These are phyloP conservation scores for Tothia fuscella DNA, from an alignment of 2,329 filamentous ascomycete species.

Conservation along the genomic window DNA sequence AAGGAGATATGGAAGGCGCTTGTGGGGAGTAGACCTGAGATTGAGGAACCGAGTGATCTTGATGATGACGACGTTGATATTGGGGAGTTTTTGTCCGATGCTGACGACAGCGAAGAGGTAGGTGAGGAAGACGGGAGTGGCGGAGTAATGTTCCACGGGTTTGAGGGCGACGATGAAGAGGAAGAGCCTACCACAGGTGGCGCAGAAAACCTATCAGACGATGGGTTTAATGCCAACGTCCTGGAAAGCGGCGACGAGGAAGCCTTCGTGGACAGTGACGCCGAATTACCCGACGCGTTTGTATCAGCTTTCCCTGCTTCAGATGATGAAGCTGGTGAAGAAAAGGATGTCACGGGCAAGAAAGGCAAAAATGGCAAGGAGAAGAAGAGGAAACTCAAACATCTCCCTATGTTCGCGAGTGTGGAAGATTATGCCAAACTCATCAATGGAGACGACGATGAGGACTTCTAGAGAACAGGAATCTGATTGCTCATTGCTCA, in stretches of 20 bases:
- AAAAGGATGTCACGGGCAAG: constrained; percentile 23
- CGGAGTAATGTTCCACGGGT: constrained; percentile 33
- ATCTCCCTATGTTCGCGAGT: constrained; percentile 83
- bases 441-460: constrained; percentile 58
- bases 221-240: constrained; percentile 18
- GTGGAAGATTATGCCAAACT: constrained; percentile 87
- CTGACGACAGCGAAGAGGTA: constrained; percentile 39
- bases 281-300: constrained; percentile 37
- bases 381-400: constrained; percentile 76
- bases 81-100: constrained; percentile 30
- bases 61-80: constrained; percentile 41
- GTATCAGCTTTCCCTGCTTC: constrained; percentile 9
- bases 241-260: constrained; percentile 42
- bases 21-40: constrained; percentile 65
- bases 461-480: too few species aligned
- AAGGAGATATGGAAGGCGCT: constrained; percentile 89
- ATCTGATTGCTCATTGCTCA: too few species aligned
- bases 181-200: not conserved
- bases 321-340: constrained; percentile 29
- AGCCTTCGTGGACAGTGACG: constrained; percentile 42
- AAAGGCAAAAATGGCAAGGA: constrained; percentile 32
- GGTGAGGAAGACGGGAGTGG: constrained; percentile 36
- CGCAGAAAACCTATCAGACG: constrained; percentile 15
- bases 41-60: constrained; percentile 52
- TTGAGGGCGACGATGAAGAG: constrained; percentile 33